These are phyloP conservation scores for Sporothrix sp. DNA, from an alignment of 2,329 filamentous ascomycete species.

Conservation along the genomic window DNA sequence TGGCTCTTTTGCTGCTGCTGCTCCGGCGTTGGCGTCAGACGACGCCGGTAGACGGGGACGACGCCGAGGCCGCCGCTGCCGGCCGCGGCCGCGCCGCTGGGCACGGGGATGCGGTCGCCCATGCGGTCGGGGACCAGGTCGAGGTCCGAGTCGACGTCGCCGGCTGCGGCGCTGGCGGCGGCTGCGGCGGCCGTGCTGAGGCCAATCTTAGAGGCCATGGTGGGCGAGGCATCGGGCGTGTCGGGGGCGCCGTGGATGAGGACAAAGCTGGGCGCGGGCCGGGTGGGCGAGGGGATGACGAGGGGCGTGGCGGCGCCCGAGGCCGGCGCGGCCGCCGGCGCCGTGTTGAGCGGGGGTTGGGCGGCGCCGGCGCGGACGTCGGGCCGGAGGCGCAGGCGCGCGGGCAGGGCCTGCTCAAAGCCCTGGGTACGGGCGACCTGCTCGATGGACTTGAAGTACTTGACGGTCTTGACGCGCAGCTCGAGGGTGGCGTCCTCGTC, in stretches of 20 bases:
- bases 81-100: conserved; percentile 19
- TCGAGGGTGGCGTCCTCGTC: conserved; percentile 62
- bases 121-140: conserved; percentile 54
- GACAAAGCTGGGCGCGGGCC: conserved; percentile 15
- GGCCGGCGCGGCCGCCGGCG: conserved; percentile 18
- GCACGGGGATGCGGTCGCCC: conserved; percentile 46
- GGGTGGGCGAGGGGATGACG: conserved; percentile 12
- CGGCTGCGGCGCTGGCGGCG: neutral
- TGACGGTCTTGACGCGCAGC: conserved; percentile 55
- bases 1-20: conserved; percentile 24
- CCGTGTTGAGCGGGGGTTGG: conserved; percentile 21
- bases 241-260: conserved; percentile 31
- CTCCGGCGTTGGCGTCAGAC: conserved; percentile 41
- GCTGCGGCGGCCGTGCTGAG: neutral
- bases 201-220: conserved; percentile 35
- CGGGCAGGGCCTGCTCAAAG: conserved; percentile 38
- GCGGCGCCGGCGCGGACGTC: conserved; percentile 31
- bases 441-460: conserved; percentile 54
- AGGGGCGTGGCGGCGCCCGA: conserved; percentile 13
- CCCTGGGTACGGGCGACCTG: conserved; percentile 38
- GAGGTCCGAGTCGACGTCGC: conserved; percentile 29
- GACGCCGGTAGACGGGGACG: conserved; percentile 19
- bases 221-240: conserved; percentile 28
- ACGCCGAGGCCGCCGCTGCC: conserved; percentile 9
- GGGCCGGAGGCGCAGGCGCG: conserved; percentile 42